A percentile compares a stretch with the other conserved stretches of the same genome.
phyloP scores from a whole-genome alignment of 306 rosid genomes.

The Prunus salicina region DNA sequence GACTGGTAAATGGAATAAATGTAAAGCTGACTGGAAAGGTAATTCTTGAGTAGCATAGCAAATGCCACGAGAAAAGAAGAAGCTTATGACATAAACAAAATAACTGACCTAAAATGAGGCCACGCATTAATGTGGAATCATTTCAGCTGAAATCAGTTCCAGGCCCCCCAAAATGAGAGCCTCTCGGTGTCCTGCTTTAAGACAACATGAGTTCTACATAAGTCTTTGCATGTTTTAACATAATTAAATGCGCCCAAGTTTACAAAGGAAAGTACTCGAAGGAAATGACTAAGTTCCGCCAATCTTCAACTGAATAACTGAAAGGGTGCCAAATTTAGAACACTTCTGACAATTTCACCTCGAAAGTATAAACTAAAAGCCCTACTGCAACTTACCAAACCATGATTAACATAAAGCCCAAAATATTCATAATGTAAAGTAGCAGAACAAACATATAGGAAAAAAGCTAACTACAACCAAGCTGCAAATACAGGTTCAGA shows the following conservation, averaged over 20 bases:
- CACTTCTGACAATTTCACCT: not conserved
- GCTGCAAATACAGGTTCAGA: not conserved
- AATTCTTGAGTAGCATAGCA: conserved; percentile 48
- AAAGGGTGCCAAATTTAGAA: conserved; percentile 13
- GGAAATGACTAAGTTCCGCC: conserved; percentile 48
- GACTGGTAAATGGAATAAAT: conserved; percentile 25
- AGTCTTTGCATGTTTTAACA: conserved; percentile 44
- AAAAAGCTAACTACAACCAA: not conserved
- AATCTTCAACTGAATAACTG: conserved; percentile 34
- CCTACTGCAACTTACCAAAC: conserved; percentile 17
- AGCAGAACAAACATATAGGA: not conserved
- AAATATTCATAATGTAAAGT: not conserved
- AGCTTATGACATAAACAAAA: conserved; percentile 55
- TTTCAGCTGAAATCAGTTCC: conserved; percentile 71
- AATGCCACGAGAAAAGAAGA: conserved; percentile 49
- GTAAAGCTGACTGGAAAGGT: conserved; percentile 34
- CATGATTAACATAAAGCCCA: not conserved
- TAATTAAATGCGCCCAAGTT: conserved; percentile 53
- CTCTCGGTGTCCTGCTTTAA: conserved; percentile 69
- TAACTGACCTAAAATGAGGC: conserved; percentile 80
- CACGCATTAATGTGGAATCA: conserved; percentile 70
- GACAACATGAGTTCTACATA: conserved; percentile 63
- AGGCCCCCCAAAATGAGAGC: conserved; percentile 73
- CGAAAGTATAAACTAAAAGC: not conserved
- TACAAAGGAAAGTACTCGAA: conserved; percentile 50